Conservation (phyloP, 2,329 filamentous ascomycete genomes). For the Teratosphaeria epicoccoides region DNA sequence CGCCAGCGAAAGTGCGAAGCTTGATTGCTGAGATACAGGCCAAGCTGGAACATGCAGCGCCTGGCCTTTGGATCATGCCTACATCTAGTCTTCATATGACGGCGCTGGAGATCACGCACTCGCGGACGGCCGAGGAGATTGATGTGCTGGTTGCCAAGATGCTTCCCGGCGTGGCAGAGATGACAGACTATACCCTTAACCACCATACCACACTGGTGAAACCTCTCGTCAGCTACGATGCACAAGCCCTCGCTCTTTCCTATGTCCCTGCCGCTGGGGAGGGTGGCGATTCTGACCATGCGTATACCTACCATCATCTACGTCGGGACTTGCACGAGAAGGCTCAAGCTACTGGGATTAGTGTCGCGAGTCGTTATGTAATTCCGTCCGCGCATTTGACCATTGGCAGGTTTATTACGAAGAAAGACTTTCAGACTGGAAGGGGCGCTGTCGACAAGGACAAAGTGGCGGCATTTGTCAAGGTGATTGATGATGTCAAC, state of each 20-base stretch:
- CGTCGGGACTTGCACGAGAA: slow-evolving; percentile 64
- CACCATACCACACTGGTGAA: slow-evolving; percentile 69
- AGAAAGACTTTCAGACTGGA: slow-evolving; percentile 43
- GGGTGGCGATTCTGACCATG: slow-evolving; percentile 40
- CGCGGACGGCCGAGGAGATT: slow-evolving; percentile 60
- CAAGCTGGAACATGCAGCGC: slow-evolving; percentile 50
- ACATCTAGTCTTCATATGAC: slow-evolving; percentile 71
- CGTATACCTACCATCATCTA: slow-evolving; percentile 83
- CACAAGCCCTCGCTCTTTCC: slow-evolving; percentile 73
- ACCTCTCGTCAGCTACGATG: slow-evolving; percentile 73
- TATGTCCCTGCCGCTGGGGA: slow-evolving; percentile 64
- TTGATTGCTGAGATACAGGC: slow-evolving; percentile 61
- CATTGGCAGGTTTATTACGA: slow-evolving; percentile 65
- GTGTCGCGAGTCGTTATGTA: slow-evolving; percentile 68
- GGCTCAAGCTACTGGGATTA: slow-evolving; percentile 51
- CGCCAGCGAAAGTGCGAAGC: slow-evolving; percentile 58
- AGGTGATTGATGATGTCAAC: slow-evolving; percentile 67
- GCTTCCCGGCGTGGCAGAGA: slow-evolving; percentile 42
- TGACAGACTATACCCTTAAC: slow-evolving; percentile 55
- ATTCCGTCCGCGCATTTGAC: slow-evolving; percentile 87
- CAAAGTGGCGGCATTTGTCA: slow-evolving; percentile 55
- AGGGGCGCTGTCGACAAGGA: slow-evolving; percentile 37
- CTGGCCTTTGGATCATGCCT: slow-evolving; percentile 82
- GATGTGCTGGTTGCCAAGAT: slow-evolving; percentile 49
- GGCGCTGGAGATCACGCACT: slow-evolving; percentile 73